Base-by-base conservation (phyloP, 148 eudicot genomes). In the Spergularia bocconei region DNA sequence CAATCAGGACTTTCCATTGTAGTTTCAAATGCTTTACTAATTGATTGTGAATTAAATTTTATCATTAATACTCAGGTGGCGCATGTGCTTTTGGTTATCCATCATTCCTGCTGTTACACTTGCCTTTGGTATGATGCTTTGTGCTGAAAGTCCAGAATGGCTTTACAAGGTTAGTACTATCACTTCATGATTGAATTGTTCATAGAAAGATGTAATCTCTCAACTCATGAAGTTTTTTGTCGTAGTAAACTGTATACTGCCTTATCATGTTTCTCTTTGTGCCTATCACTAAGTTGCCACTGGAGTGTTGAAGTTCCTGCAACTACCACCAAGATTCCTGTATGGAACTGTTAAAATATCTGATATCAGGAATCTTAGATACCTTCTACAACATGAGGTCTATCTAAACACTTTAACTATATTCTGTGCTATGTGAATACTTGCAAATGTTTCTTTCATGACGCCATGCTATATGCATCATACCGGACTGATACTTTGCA, bases 101-200 rank as follows among this genome's bases (percentile, higher is more conserved):
- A 81, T 81, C 19, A 79, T 95, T 83, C 98, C 98, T 33, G 96
- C 98, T 67, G 82, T 85, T 19, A 51, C 85, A 61, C 92, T 95
- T 81, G 97, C 88, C 79, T 77, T 90, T 81, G 84, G 87, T 69
- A 95, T 95, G 96, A 68, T 73, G 52, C 85, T 92, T 67, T 90
- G 92, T 84, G 99, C 86, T 21, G 99, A 92, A 79, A 90, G 96
- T 83, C 99, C 99, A 56, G 89, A 89, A 75, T 95, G 97, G 99
- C 92, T 95, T 47, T 87, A 90, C 85, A 95, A 95, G 99, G 99
- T 95, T 81, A 85, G 84, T 54, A 68, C 23, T 67, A 59, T 72
- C 25, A 56, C 14, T 81, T 19, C 41, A 47, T 33, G 17, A 48
- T 41, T 20, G 12, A 25, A 79, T 44, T 65, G 17, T 75, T 72